Conservation (phyloP, 495 filamentous ascomycete genomes). For the Talaromyces ruber region DNA sequence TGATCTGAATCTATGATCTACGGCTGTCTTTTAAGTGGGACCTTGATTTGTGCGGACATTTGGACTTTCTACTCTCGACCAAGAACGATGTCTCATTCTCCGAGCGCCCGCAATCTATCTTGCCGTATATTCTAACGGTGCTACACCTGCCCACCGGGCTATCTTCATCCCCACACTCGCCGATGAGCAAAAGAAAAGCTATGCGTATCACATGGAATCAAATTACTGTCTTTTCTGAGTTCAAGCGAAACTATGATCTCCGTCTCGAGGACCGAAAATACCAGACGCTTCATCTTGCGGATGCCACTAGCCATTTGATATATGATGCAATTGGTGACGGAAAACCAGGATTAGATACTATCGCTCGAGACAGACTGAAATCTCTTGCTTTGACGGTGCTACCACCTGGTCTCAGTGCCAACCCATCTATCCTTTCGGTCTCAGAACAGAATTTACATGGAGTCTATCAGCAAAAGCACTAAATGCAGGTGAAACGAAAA, state of each 20-base stretch:
- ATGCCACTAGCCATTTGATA: slow-evolving; percentile 13
- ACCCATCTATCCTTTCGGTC: slow-evolving; percentile 13
- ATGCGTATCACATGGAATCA: slow-evolving; percentile 12
- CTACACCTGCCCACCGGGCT: slow-evolving; percentile 12
- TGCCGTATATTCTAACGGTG: slow-evolving; percentile 12
- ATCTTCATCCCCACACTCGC: slow-evolving; percentile 12
- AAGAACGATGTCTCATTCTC: not conserved
- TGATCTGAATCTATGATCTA: too few species aligned
- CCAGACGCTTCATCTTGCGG: slow-evolving; percentile 12
- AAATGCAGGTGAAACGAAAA: not conserved
- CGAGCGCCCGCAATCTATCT: slow-evolving; percentile 11
- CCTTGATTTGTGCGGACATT: too few species aligned
- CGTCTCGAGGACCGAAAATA: slow-evolving; percentile 5
- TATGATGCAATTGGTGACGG: slow-evolving; percentile 12
- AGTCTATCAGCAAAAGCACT: not conserved
- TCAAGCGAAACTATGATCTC: slow-evolving; percentile 19
- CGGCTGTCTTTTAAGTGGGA: too few species aligned
- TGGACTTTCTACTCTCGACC: not conserved
- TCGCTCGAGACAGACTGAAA: slow-evolving; percentile 15
- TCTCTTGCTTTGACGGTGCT: slow-evolving; percentile 11
- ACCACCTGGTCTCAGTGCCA: slow-evolving; percentile 10
- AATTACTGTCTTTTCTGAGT: slow-evolving; percentile 15
- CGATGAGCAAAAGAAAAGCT: slow-evolving; percentile 6
- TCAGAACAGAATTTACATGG: not conserved
- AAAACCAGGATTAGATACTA: slow-evolving; percentile 9